Evolutionary conservation across 768 basidiomycete genomes (phyloP), one percentile per base, ranked within the genome.

Genomic region (Lentinula sp.): DNA sequence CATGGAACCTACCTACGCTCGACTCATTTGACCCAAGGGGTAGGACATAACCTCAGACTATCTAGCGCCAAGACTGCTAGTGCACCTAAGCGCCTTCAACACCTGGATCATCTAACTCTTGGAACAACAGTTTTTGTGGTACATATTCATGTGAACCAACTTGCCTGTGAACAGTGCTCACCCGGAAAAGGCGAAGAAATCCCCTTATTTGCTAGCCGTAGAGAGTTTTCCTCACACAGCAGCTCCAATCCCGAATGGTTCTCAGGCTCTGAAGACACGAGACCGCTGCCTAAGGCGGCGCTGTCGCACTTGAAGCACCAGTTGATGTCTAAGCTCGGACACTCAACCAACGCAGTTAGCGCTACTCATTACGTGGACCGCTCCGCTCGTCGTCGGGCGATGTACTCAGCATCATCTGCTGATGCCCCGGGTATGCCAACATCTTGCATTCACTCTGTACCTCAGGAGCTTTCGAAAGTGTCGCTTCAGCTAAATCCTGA

Each of bases 1-100:
- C 92, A 94, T 64, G 92, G 92, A 3, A 93, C 91, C 0, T 93
- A 86, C 69, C 59, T 90, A 61, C 73, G 70, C 48, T 72, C 70
- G 32, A 64, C 68, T 18, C 63, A 68, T 35, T 49, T 70, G 10
- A 58, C 64, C 15, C 61, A 67, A 37, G 68, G 68, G 28, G 39
- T 67, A 56, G n/a, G 34, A 23, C 62, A 64, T 13, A 81, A 82
- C 16, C 64, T 69, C 51, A 80, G 89, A 51, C 74, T 93, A 50
- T 91, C 90, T 35, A 80, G 82, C 43, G 70, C 86, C 39, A 81
- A 86, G 57, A 74, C 78, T 55, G 86, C 91, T 52, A 92, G 91
- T 71, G 71, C 87, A 61, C 91, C 91, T 4, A 79, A 81, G 60
- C 73, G 74, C 43, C 68, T 93, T 64, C 74, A 71, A 49, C 89